Percentiles rank a stretch among this genome's conserved stretches.
Conservation (phyloP, 768 basidiomycete species). For the Basidioascus undulatus region DNA sequence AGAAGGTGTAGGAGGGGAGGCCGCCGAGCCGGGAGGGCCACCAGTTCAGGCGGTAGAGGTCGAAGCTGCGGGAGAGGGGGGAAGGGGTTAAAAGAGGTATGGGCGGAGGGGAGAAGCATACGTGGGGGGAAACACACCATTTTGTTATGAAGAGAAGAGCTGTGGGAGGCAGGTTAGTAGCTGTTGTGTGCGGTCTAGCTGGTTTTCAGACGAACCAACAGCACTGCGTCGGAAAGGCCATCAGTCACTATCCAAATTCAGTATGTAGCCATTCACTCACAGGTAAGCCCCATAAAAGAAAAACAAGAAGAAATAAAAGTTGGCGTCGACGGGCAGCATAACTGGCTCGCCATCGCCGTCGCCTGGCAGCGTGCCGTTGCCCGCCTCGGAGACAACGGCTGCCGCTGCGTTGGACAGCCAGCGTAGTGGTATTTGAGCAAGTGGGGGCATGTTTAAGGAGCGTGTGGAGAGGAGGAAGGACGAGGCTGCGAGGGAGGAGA, state of each 20-base stretch:
- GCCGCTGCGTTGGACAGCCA: background rate
- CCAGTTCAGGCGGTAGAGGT: constrained; percentile 22
- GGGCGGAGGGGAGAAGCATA: constrained; percentile 1
- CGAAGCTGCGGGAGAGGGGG: constrained; percentile 20
- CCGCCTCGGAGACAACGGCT: no score
- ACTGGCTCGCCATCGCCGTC: constrained; percentile 2
- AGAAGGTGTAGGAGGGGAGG: constrained; percentile 18
- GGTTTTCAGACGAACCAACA: background rate
- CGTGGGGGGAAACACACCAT: no score
- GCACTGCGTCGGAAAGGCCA: background rate
- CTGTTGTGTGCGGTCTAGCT: no score
- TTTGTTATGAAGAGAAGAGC: no score
- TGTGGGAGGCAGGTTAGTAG: no score
- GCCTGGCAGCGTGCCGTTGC: no score
- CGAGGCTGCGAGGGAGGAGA: background rate
- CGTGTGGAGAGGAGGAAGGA: constrained; percentile 3
- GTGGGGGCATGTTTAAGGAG: no score
- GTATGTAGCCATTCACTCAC: constrained; percentile 1
- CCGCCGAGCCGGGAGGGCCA: constrained; percentile 22
- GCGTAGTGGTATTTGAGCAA: background rate
- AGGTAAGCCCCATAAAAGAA: constrained; percentile 8
- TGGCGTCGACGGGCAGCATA: constrained; percentile 20
- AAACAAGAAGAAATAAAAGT: constrained; percentile 22
- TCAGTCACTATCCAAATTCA: constrained; percentile 9
- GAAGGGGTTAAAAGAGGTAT: background rate